phyloP scores from a whole-genome alignment of 2,329 filamentous ascomycete species.

The Alternaria longipes region DNA sequence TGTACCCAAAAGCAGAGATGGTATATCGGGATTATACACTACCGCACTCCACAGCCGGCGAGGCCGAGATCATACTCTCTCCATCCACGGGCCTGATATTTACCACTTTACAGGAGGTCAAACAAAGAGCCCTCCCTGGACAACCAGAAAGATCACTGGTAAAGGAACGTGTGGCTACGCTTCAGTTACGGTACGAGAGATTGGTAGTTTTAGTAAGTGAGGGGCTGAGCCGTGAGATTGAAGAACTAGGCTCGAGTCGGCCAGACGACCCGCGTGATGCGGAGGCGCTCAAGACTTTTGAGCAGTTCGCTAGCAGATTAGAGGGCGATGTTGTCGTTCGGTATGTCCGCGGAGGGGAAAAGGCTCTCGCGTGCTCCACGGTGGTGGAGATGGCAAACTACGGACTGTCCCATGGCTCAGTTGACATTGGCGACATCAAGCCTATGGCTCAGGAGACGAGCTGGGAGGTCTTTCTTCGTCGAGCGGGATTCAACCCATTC shows the following conservation, averaged over 20 bases:
- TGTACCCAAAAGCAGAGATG: conserved; percentile 62
- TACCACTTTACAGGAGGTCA: conserved; percentile 75
- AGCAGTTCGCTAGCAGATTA: conserved; percentile 58
- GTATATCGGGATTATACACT: conserved; percentile 68
- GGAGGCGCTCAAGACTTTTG: conserved; percentile 60
- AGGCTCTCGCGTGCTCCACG: conserved; percentile 47
- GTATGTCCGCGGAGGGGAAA: conserved; percentile 56
- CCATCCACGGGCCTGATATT: conserved; percentile 73
- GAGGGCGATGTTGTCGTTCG: conserved; percentile 50
- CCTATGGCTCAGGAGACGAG: conserved; percentile 67
- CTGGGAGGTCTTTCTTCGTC: conserved; percentile 74
- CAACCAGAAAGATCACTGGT: conserved; percentile 55
- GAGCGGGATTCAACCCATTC: conserved; percentile 73
- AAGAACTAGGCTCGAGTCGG: conserved; percentile 29
- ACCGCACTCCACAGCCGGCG: conserved; percentile 49
- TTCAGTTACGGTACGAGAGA: conserved; percentile 70
- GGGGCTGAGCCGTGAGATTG: conserved; percentile 39
- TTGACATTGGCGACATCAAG: conserved; percentile 42
- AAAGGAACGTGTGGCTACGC: conserved; percentile 62
- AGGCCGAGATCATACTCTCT: conserved; percentile 79
- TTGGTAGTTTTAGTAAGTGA: conserved; percentile 74
- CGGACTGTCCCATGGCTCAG: conserved; percentile 37
- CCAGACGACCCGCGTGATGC: conserved; percentile 53
- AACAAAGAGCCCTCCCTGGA: conserved; percentile 75
- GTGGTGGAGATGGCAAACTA: conserved; percentile 47